phyloP scores from a whole-genome alignment of 208 protist species.

The Sergeia podlipaevii region DNA sequence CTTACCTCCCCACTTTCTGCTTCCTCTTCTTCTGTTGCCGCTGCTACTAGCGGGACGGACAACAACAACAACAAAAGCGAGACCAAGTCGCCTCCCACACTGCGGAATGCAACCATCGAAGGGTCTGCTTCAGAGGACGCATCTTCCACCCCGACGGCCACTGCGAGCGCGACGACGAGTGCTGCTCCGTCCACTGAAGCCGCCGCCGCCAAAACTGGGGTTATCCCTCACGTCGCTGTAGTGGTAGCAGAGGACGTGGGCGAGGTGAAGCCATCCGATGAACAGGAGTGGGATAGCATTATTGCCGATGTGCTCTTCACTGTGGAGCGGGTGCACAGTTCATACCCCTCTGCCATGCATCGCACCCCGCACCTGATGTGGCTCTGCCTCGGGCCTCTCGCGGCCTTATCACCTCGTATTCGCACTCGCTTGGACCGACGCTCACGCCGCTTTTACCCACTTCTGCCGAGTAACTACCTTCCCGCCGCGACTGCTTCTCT shows the following conservation, averaged over 20 bases:
- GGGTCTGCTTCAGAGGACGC: too few relatives aligned
- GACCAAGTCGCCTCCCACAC: too few relatives aligned
- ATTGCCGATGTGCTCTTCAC: neutral
- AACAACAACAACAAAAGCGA: too few relatives aligned
- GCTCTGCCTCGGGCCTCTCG: slow-evolving; percentile 48
- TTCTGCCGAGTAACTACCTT: slow-evolving; percentile 29
- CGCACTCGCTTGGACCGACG: slow-evolving; percentile 44
- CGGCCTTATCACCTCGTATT: slow-evolving; percentile 23
- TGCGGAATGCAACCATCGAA: too few relatives aligned
- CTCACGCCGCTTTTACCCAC: slow-evolving; percentile 70
- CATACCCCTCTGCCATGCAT: slow-evolving; percentile 13
- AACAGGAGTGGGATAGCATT: neutral
- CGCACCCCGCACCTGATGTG: slow-evolving; percentile 29
- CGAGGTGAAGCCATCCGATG: neutral
- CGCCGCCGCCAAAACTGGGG: too few relatives aligned
- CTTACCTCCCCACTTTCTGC: too few relatives aligned
- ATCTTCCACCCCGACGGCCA: too few relatives aligned
- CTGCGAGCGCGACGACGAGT: too few relatives aligned
- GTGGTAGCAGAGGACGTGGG: slow-evolving; percentile 38
- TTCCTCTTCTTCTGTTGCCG: too few relatives aligned
- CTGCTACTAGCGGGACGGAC: too few relatives aligned
- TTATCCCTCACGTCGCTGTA: slow-evolving; percentile 28
- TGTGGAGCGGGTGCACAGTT: slow-evolving; percentile 9
- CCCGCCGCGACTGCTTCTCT: slow-evolving; percentile 21
- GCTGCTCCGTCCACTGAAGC: too few relatives aligned